A percentile compares a stretch with the other conserved stretches of the same genome.
Evolutionary conservation across 2,329 filamentous ascomycete genomes (phyloP).

Genomic region (Laburnicola sp.): DNA sequence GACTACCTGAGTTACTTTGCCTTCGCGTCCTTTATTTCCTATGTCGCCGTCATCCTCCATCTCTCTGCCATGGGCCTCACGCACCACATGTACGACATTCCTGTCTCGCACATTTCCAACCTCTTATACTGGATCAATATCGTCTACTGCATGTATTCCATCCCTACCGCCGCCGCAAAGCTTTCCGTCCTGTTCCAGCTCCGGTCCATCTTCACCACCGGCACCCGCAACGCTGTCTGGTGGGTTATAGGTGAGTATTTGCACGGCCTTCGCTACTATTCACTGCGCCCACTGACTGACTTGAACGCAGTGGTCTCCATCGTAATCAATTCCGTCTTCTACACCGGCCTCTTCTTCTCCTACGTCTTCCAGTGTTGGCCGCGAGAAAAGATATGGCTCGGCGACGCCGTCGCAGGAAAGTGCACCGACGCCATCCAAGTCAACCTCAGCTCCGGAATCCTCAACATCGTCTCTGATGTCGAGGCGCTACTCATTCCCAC

Average conservation of each 20-base stretch:
- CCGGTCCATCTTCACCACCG: conserved; percentile 1
- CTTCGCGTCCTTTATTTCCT: not conserved
- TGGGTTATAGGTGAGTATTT: conserved; percentile 2
- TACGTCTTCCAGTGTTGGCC: conserved; percentile 4
- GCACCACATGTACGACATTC: not conserved
- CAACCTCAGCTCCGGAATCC: conserved; percentile 1
- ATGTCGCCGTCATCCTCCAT: not conserved
- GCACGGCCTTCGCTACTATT: not conserved
- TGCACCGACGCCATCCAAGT: not conserved
- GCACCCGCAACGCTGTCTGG: not conserved
- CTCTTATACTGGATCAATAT: not conserved
- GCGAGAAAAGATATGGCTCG: conserved; percentile 4
- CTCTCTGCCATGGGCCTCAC: not conserved
- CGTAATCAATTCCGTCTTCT: not conserved
- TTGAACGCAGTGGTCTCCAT: not conserved
- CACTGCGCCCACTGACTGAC: not conserved
- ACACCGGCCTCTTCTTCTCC: not conserved
- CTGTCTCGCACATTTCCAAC: not conserved
- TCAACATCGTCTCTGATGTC: conserved; percentile 10
- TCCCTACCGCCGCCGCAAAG: conserved; percentile 4
- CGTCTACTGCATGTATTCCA: not conserved
- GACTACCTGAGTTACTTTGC: conserved; percentile 3
- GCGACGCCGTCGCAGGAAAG: not conserved
- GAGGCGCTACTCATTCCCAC: conserved; percentile 7
- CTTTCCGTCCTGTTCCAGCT: conserved; percentile 1